These are phyloP conservation scores for Theileria parva DNA, from an alignment of 169 alveolate genomes.

Conservation along the genomic window DNA sequence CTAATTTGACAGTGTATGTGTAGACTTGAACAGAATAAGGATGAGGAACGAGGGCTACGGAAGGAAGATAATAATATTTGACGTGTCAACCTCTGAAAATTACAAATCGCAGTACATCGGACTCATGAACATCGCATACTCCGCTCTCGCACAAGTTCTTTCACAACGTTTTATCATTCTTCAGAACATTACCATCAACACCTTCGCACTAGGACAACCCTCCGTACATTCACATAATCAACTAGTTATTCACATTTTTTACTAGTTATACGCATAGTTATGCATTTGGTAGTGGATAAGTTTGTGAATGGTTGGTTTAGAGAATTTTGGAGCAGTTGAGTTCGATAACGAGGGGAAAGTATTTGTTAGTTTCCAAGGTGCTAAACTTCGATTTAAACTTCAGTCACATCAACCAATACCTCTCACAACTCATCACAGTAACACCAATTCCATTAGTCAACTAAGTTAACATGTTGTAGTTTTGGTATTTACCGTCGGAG, in stretches of 20 bases:
- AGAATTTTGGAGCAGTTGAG: constrained; percentile 64
- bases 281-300: too few species aligned
- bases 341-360: constrained; percentile 62
- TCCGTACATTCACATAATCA: constrained; percentile 25
- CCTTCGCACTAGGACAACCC: constrained; percentile 53
- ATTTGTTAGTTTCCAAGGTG: constrained; percentile 34
- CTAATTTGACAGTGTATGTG: neutral
- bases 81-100: constrained; percentile 41
- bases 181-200: constrained; percentile 55
- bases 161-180: neutral
- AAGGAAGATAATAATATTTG: constrained; percentile 45
- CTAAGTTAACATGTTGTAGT: constrained; percentile 33
- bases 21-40: constrained; percentile 53
- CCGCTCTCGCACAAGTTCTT: constrained; percentile 51
- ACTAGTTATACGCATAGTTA: too few species aligned
- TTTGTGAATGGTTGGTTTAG: constrained; percentile 12
- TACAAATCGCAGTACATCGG: constrained; percentile 61
- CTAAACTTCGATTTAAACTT: constrained; percentile 37
- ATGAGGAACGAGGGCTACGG: constrained; percentile 26
- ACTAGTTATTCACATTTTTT: neutral
- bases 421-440: constrained; percentile 48
- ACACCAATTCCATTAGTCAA: neutral
- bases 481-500: constrained; percentile 81
- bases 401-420: constrained; percentile 28
- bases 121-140: constrained; percentile 60